phyloP scores from a whole-genome alignment of 2,329 filamentous ascomycete genomes.

The Ophiostoma quercus region DNA sequence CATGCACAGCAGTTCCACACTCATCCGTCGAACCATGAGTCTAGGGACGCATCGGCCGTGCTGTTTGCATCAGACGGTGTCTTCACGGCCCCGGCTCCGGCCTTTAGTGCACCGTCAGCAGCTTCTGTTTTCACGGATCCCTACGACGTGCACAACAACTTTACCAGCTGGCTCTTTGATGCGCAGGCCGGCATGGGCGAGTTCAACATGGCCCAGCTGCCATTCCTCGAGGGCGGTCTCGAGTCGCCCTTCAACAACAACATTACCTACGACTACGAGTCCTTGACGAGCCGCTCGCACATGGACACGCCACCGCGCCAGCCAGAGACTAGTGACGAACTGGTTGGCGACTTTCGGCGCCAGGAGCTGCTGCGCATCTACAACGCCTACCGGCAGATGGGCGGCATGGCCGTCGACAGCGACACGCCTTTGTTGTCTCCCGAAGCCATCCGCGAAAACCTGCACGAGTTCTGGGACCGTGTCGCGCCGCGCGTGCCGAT shows the following conservation, averaged over 20 bases:
- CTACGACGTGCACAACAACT: slow-evolving; percentile 41
- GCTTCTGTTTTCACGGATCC: slow-evolving; percentile 37
- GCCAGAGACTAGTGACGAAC: slow-evolving; percentile 39
- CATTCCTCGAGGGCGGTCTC: slow-evolving; percentile 46
- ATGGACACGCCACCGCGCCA: slow-evolving; percentile 42
- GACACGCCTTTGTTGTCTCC: slow-evolving; percentile 34
- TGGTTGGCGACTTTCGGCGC: slow-evolving; percentile 42
- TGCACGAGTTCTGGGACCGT: slow-evolving; percentile 81
- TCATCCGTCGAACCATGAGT: not conserved
- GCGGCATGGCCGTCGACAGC: slow-evolving; percentile 47
- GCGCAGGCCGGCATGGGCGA: slow-evolving; percentile 41
- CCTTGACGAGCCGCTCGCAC: slow-evolving; percentile 44
- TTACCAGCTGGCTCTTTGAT: slow-evolving; percentile 50
- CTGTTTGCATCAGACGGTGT: not conserved
- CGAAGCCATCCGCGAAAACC: slow-evolving; percentile 78
- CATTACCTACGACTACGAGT: slow-evolving; percentile 49
- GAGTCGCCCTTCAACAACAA: slow-evolving; percentile 49
- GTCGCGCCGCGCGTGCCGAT: slow-evolving; percentile 84
- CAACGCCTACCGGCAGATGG: slow-evolving; percentile 38
- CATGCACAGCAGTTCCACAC: not conserved
- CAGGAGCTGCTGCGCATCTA: slow-evolving; percentile 38
- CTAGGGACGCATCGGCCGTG: not conserved
- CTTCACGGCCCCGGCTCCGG: slow-evolving; percentile 33
- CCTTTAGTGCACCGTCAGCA: slow-evolving; percentile 17
- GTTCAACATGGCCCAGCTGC: slow-evolving; percentile 41